Conservation (phyloP, 352 stramenopile genomes). For the Globisporangium lucens region DNA sequence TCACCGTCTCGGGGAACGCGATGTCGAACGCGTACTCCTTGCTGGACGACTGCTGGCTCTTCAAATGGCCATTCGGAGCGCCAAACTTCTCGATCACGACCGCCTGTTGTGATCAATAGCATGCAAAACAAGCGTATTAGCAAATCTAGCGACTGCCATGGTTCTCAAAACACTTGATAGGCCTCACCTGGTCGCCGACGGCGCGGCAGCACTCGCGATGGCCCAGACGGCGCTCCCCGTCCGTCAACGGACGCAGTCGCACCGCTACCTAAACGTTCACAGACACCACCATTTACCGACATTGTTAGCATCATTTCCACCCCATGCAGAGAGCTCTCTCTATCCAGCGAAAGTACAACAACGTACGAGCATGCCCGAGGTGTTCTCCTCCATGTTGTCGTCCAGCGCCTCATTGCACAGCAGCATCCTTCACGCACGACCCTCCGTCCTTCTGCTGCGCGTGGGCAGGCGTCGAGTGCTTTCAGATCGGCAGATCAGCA, state of each 20-base stretch:
- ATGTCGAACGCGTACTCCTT: conserved; percentile 69
- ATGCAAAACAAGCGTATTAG: not conserved
- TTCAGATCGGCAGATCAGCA: not conserved
- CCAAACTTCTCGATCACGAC: conserved; percentile 63
- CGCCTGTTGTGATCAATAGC: conserved; percentile 21
- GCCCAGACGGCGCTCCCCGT: conserved; percentile 38
- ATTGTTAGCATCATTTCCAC: not conserved
- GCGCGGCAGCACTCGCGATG: conserved; percentile 55
- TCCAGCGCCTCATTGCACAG: conserved; percentile 20
- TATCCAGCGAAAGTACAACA: too few relatives aligned
- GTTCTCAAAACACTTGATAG: not conserved
- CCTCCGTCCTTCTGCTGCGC: not conserved
- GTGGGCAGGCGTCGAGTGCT: not conserved
- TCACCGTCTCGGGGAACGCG: conserved; percentile 39
- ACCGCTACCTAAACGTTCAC: conserved; percentile 39
- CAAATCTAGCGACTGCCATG: not conserved
- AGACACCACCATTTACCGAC: not conserved
- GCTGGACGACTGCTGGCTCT: conserved; percentile 47
- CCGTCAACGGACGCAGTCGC: conserved; percentile 41
- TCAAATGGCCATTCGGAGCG: conserved; percentile 39
- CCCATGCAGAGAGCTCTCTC: not conserved
- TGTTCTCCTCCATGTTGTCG: conserved; percentile 35
- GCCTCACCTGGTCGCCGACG: conserved; percentile 45
- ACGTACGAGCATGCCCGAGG: conserved; percentile 41
- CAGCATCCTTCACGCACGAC: conserved; percentile 3